Conservation (phyloP, 2,329 filamentous ascomycete species). For the Ascochyta fabae region DNA sequence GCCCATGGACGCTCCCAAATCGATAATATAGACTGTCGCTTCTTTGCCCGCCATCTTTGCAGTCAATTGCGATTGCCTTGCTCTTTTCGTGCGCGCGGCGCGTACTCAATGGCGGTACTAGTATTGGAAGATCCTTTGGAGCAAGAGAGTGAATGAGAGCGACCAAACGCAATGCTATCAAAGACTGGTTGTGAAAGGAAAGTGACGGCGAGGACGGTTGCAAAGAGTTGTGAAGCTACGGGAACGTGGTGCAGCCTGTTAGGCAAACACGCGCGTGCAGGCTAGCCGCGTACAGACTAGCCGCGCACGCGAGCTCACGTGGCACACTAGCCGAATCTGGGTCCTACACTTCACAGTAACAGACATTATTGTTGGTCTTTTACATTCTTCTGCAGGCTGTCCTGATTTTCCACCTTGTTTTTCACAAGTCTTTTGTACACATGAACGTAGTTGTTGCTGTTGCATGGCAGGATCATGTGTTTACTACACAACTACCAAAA, state of each 20-base stretch:
- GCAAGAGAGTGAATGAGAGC: background rate
- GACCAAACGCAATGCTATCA: background rate
- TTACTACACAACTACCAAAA: background rate
- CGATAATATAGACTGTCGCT: constrained; percentile 88
- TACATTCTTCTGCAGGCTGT: background rate
- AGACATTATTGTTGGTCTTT: no score
- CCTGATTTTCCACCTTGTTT: background rate
- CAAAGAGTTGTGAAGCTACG: constrained; percentile 2
- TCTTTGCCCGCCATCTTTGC: constrained; percentile 87
- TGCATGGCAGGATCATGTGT: background rate
- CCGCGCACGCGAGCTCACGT: constrained; percentile 11
- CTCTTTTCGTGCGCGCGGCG: constrained; percentile 3
- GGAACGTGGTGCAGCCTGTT: constrained; percentile 18
- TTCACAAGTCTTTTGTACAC: background rate
- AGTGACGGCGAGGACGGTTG: background rate
- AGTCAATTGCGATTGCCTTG: constrained; percentile 1
- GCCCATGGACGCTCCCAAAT: constrained; percentile 86
- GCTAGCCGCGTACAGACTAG: constrained; percentile 6
- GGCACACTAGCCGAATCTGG: background rate
- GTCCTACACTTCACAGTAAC: background rate
- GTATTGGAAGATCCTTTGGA: background rate
- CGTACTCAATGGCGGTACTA: background rate
- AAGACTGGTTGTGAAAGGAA: background rate
- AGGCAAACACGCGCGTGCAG: constrained; percentile 39
- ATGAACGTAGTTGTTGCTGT: background rate